These are phyloP conservation scores for Auriscalpium microsporum DNA, from an alignment of 768 basidiomycete genomes.

Conservation along the genomic window DNA sequence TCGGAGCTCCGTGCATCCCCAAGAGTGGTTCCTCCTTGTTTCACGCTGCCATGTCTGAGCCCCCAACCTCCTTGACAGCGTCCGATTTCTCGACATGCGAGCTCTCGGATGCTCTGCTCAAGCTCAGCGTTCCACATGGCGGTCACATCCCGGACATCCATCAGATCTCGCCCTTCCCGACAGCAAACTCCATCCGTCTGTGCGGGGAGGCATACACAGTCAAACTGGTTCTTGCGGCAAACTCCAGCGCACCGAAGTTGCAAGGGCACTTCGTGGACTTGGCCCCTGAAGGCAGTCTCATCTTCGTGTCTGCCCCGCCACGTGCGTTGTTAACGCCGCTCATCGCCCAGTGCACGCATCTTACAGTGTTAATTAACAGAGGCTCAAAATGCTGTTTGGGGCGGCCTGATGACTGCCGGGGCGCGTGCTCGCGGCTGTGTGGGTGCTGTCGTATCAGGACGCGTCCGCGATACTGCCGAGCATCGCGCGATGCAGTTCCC, in stretches of 20 bases:
- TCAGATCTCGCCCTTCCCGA: constrained; percentile 38
- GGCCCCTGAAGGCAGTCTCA: constrained; percentile 50
- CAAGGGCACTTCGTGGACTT: constrained; percentile 78
- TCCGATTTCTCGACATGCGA: constrained; percentile 65
- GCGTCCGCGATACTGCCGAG: constrained; percentile 79
- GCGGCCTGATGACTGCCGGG: constrained; percentile 85
- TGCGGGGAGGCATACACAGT: constrained; percentile 87
- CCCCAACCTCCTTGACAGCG: constrained; percentile 8
- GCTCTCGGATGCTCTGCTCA: constrained; percentile 83
- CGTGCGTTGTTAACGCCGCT: constrained; percentile 34
- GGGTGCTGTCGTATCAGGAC: constrained; percentile 77
- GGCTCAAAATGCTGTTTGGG: constrained; percentile 81
- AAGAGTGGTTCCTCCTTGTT: constrained; percentile 16
- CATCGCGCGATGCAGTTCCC: constrained; percentile 64
- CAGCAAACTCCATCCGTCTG: constrained; percentile 28
- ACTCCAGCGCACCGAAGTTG: constrained; percentile 54
- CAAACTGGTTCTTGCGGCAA: constrained; percentile 58
- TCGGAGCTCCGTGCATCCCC: too few species aligned
- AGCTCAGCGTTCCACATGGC: constrained; percentile 61
- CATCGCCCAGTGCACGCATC: background rate
- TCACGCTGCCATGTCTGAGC: constrained; percentile 3
- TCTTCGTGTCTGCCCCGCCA: constrained; percentile 68
- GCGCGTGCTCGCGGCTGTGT: constrained; percentile 61
- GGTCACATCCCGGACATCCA: constrained; percentile 77
- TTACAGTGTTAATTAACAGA: constrained; percentile 30